Base-by-base conservation (phyloP, 2,329 filamentous ascomycete species). In the Fonsecaea pedrosoi region DNA sequence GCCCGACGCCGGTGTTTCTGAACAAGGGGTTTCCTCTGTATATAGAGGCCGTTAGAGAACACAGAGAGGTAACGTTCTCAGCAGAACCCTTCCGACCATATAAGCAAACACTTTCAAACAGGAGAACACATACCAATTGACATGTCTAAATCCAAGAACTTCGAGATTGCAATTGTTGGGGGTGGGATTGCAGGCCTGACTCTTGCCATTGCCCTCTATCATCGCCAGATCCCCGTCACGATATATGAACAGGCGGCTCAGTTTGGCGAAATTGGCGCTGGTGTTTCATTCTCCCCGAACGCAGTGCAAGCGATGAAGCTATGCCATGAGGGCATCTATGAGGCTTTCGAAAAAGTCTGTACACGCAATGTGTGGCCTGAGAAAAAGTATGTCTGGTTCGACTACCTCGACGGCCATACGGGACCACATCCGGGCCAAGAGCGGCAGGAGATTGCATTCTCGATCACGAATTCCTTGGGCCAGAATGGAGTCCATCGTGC, bases 201-300 rank as follows among this genome's bases (percentile, higher is more conserved):
- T 0, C 65, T 74, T 18, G 69, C 70, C 34, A 69, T 75, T 30
- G 74, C 69, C 13, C 66, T 76, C 18, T 56, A 70, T 32, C 68
- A 70, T 48, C 73, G 69, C 35, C 58, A 69, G 15, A 57, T 77
- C 32, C 65, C 69, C 34, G 64, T 75, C 54, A 73, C 69, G 25
- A 62, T 77, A 55, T 86, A 84, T 71, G 83, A 86, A 73, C 77
- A 81, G 57, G 83, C 83, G 1, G 68, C 76, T 2, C 75, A 77
- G 30, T 85, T 85, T 66, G 80, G 79, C 62, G 83, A 85, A 71
- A 83, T 85, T 30, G 84, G 84, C 12, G 84, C 83, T 0, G 83
- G 83, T 21, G 81, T 85, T 0, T 76, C 79, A 2, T 80, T 85
- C 63, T 80, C 79, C 1, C 79, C 81, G 50, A 85, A 85, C 70